Base-by-base conservation (phyloP, 176 grass and related monocot genomes). In the Cenchrus fungigraminus region DNA sequence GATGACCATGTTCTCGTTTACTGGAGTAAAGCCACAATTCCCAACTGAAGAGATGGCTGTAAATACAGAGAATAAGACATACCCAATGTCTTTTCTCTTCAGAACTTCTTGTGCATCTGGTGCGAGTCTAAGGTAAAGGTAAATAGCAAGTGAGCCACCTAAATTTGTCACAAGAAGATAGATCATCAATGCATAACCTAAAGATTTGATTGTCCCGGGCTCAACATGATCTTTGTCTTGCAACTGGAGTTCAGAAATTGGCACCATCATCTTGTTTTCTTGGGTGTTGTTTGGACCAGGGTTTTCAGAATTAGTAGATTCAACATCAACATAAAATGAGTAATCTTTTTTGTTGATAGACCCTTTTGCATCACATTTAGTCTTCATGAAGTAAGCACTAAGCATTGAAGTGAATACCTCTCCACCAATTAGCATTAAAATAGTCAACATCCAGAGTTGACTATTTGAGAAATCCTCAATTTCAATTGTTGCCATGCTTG, bases 11-110 rank as follows among this genome's bases (percentile, higher is more conserved):
- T 94, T 94, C 81, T 97, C 91, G 71, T 94, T 97, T 90, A 68
- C 82, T 71, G 94, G 94, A 82, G 59, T 94, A 85, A 97, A 97
- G 44, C 94, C 94, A 66, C 94, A 94, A 77, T 97, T 97, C 32
- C 70, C 91, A 60, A 97, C 54, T 13, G 89, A 93, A 52, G 89
- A 97, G 66, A 97, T 74, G 31, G 87, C 79, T 11, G 85, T 92
- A 84, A 97, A 94, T 82, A 92, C 70, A 60, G 94, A 94, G 72
- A 97, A 97, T 8, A 87, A 79, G 20, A 65, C 37, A 11, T 76
- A 54, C 29, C 85, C 83, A 37, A 92, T 90, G 4, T 76, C 83
- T 57, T 92, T 97, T 84, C 34, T 78, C 61, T 78, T 65, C 29
- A 94, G 80, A 85, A 87, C 28, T 71, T 78, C 45, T 29, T 84